phyloP scores from a whole-genome alignment of 768 basidiomycete genomes.

The Suillus hirtellus region DNA sequence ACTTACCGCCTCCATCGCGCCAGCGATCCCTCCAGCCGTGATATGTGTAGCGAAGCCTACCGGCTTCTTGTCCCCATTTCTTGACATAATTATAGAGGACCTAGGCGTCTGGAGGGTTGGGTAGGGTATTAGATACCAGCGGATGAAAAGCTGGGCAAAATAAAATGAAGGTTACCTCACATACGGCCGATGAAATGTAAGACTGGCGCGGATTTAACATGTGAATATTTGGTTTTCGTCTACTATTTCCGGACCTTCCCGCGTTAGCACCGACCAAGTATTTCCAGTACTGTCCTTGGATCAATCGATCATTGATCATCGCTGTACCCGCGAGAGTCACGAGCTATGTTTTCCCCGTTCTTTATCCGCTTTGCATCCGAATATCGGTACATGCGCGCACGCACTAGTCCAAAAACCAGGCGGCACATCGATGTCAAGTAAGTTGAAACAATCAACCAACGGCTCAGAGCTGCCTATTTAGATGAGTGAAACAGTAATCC shows the following conservation, averaged over 20 bases:
- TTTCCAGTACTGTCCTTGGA: not conserved
- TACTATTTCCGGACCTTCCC: constrained; percentile 14
- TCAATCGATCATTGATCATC: not conserved
- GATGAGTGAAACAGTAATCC: not conserved
- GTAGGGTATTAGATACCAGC: not conserved
- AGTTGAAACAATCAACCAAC: not conserved
- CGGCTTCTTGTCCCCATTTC: constrained; percentile 65
- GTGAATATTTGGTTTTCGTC: constrained; percentile 27
- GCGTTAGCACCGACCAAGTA: constrained; percentile 22
- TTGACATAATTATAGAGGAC: constrained; percentile 43
- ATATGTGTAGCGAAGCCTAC: constrained; percentile 88
- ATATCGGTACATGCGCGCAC: not conserved
- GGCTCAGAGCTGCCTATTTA: too few relatives aligned
- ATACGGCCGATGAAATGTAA: constrained; percentile 16
- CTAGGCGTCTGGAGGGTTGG: constrained; percentile 8
- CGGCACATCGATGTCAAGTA: not conserved
- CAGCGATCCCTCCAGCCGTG: constrained; percentile 92
- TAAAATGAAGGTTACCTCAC: constrained; percentile 16
- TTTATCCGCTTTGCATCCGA: constrained; percentile 17
- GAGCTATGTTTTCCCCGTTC: constrained; percentile 20
- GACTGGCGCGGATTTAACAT: constrained; percentile 26
- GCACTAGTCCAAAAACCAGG: not conserved
- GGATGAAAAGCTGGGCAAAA: not conserved
- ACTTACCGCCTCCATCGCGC: constrained; percentile 87
- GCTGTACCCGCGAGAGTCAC: not conserved